Evolutionary conservation across 2,329 filamentous ascomycete species (phyloP).

Genomic region (Talaromyces funiculosus): DNA sequence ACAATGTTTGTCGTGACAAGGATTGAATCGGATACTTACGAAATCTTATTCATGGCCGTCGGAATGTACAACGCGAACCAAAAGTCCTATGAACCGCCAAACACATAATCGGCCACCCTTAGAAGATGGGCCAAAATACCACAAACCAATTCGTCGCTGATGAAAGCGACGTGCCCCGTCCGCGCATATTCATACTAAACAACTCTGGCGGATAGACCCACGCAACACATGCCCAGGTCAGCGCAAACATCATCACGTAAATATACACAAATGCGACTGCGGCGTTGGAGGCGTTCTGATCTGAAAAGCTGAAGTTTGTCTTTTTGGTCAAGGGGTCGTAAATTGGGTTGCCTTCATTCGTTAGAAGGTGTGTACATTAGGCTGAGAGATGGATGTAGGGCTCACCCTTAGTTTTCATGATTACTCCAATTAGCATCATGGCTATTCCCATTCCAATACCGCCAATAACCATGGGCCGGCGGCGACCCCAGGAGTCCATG

Average conservation of each 20-base stretch:
- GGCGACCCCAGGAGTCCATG: conserved; percentile 26
- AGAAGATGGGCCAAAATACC: conserved; percentile 6
- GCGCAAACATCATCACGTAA: conserved; percentile 25
- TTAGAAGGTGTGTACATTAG: conserved; percentile 6
- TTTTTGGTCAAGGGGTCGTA: conserved; percentile 20
- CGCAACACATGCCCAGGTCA: conserved; percentile 24
- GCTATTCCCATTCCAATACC: conserved; percentile 23
- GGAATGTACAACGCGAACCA: conserved; percentile 25
- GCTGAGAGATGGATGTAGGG: neutral
- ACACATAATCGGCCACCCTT: neutral
- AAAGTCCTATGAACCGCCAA: conserved; percentile 18
- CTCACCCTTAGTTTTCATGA: conserved; percentile 24
- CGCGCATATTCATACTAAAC: conserved; percentile 20
- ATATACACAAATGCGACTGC: conserved; percentile 27
- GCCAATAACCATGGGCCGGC: conserved; percentile 24
- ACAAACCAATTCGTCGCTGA: conserved; percentile 26
- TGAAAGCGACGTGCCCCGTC: conserved; percentile 20
- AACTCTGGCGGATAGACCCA: conserved; percentile 23
- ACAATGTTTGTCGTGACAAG: neutral
- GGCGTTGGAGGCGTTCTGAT: conserved; percentile 17
- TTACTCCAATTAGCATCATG: conserved; percentile 25
- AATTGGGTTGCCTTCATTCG: conserved; percentile 15
- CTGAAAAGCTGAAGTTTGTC: conserved; percentile 20
- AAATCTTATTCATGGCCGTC: conserved; percentile 22
- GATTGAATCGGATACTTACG: conserved; percentile 9